Evolutionary conservation across 2,329 filamentous ascomycete species (phyloP).

Genomic region (Claviceps pusilla): DNA sequence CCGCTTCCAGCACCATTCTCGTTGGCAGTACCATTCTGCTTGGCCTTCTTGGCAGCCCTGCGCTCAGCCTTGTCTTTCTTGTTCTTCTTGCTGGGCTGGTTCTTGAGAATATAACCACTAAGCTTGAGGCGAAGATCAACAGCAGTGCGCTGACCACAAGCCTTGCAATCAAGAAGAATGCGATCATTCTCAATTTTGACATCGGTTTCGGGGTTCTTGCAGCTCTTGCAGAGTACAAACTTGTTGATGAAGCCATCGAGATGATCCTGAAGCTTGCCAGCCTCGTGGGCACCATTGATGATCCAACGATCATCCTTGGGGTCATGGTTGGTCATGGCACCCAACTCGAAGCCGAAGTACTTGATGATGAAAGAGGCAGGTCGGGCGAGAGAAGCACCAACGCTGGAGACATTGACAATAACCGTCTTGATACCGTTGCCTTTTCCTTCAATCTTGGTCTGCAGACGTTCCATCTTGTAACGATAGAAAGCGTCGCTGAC

Average conservation of each 20-base stretch:
- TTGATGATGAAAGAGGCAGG: conserved; percentile 95
- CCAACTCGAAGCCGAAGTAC: conserved; percentile 98
- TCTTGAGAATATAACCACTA: conserved; percentile 94
- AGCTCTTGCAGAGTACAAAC: conserved; percentile 98
- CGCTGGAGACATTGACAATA: conserved; percentile 89
- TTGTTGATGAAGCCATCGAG: conserved; percentile 97
- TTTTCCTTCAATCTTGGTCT: conserved; percentile 99
- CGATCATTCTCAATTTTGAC: conserved; percentile 85
- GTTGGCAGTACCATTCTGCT: conserved; percentile 50
- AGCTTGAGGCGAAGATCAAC: conserved; percentile 92
- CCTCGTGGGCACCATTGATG: conserved; percentile 96
- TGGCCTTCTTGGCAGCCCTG: conserved; percentile 83
- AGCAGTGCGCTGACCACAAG: conserved; percentile 82
- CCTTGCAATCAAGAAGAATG: conserved; percentile 95
- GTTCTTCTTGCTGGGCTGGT: conserved; percentile 67
- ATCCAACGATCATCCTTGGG: conserved; percentile 98
- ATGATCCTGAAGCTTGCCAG: conserved; percentile 90
- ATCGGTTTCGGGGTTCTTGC: conserved; percentile 98
- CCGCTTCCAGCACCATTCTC: conserved; percentile 48
- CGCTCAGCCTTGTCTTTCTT: conserved; percentile 93
- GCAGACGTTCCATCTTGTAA: conserved; percentile 99
- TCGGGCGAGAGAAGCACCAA: conserved; percentile 81
- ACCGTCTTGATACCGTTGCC: conserved; percentile 99
- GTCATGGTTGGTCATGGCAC: conserved; percentile 95
- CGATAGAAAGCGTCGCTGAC: conserved; percentile 98